Evolutionary conservation across 371 early-diverging fungal species (phyloP).

Genomic region (Lichtheimia ramosa): DNA sequence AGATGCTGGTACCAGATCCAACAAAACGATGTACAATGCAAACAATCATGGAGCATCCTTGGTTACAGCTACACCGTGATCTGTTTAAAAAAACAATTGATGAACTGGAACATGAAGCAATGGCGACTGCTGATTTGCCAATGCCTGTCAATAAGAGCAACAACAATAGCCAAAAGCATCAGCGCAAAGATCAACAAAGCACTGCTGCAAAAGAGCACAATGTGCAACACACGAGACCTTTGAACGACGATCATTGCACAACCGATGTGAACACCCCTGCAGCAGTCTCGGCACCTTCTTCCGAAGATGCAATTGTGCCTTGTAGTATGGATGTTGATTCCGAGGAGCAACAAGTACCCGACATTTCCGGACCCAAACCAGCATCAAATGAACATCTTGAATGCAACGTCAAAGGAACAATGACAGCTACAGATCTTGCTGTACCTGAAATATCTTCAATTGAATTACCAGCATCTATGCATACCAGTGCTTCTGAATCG

Average conservation of each 20-base stretch:
- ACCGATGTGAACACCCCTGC: neutral
- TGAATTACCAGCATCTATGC: conserved; percentile 18
- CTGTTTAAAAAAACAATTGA: conserved; percentile 28
- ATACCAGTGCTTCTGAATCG: conserved; percentile 12
- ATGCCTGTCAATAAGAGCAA: neutral
- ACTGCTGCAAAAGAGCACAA: neutral
- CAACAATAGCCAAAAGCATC: conserved; percentile 53
- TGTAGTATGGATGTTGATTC: neutral
- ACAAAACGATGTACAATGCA: conserved; percentile 82
- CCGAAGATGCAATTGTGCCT: neutral
- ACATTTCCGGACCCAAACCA: neutral
- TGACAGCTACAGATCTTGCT: conserved; percentile 13
- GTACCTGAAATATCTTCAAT: conserved; percentile 15
- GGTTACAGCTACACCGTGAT: conserved; percentile 46
- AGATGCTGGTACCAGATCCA: conserved; percentile 94
- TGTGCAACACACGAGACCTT: conserved; percentile 7
- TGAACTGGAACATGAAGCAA: conserved; percentile 23
- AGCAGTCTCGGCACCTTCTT: neutral
- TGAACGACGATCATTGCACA: conserved; percentile 2
- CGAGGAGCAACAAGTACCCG: neutral
- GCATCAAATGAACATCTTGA: neutral
- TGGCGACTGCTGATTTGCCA: conserved; percentile 17
- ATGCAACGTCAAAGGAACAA: conserved; percentile 16
- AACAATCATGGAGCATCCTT: conserved; percentile 84
- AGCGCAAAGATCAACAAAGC: conserved; percentile 37